Base-by-base conservation (phyloP, 2,329 filamentous ascomycete genomes). In the Chaetomiaceae sp. region DNA sequence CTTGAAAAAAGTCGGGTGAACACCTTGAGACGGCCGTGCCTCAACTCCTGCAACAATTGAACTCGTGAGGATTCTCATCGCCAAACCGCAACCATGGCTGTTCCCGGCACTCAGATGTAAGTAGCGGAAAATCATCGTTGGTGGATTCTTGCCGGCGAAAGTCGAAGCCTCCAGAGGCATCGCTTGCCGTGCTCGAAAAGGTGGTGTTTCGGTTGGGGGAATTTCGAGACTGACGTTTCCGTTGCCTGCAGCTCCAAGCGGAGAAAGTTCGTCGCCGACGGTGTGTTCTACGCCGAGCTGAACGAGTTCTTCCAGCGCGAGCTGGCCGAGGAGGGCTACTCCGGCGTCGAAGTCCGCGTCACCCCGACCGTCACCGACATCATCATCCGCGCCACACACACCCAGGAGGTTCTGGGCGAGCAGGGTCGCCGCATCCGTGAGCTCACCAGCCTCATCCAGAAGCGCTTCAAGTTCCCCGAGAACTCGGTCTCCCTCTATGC, bases 241-340 rank as follows among this genome's bases (percentile, higher is more conserved):
- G 20, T 44, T 54, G 37, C 54, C 50, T 58, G 62, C 71, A 91
- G 87, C 76, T 91, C 87, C 75, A 92, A 92, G 86, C 79, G 86
- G 77, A 88, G 87, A 83, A 92, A 92, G 85, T 92, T 91, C 81
- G 86, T 92, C 73, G 88, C 87, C 66, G 93, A 99, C 78, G 93
- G 93, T 86, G 93, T 99, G 71, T 99, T 99, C 89, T 99, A 96
- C 79, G 93, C 93, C 82, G 93, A 99, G 81, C 82, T 99, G 77
- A 99, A 99, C 87, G 93, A 99, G 82, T 99, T 99, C 87, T 99
- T 99, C 89, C 93, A 97, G 85, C 92, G 93, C 77, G 93, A 99
- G 81, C 83, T 99, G 73, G 93, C 93, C 73, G 93, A 99, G 86
- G 95, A 99, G 82, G 93, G 93, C 69, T 99, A 99, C 86, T 99